These are phyloP conservation scores for Xylariaceae sp. DNA, from an alignment of 2,329 filamentous ascomycete genomes.

Conservation along the genomic window DNA sequence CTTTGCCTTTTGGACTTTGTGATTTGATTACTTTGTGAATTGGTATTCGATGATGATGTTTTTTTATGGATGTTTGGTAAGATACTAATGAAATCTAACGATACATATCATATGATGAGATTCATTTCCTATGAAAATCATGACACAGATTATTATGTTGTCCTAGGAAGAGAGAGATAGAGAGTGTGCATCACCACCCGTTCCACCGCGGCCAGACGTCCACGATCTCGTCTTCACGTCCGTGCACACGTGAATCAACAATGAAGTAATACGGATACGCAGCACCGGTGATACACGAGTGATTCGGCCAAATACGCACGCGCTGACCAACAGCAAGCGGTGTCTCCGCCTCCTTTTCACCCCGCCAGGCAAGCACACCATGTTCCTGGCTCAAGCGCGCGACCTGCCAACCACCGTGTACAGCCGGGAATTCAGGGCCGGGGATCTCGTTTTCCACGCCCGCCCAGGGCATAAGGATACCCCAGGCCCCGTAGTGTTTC, in stretches of 20 bases:
- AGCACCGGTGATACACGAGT: slow-evolving; percentile 70
- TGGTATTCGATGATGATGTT: too few relatives aligned
- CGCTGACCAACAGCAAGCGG: slow-evolving; percentile 57
- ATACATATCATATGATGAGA: too few relatives aligned
- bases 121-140: too few relatives aligned
- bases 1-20: too few relatives aligned
- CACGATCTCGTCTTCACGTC: slow-evolving; percentile 55
- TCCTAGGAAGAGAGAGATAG: too few relatives aligned
- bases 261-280: slow-evolving; percentile 69
- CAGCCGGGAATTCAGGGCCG: slow-evolving; percentile 39
- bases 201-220: slow-evolving; percentile 70
- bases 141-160: too few relatives aligned
- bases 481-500: slow-evolving; percentile 62
- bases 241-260: slow-evolving; percentile 56
- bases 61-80: too few relatives aligned
- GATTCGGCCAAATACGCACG: slow-evolving; percentile 71
- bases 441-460: slow-evolving; percentile 30
- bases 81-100: too few relatives aligned
- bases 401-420: slow-evolving; percentile 57
- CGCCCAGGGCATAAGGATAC: slow-evolving; percentile 58
- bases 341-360: slow-evolving; percentile 40
- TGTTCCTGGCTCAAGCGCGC: slow-evolving; percentile 73
- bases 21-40: too few relatives aligned
- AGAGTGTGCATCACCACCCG: slow-evolving; percentile 51
- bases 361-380: slow-evolving; percentile 60